phyloP scores from a whole-genome alignment of 129 eudicot species.

The Logfia minima region DNA sequence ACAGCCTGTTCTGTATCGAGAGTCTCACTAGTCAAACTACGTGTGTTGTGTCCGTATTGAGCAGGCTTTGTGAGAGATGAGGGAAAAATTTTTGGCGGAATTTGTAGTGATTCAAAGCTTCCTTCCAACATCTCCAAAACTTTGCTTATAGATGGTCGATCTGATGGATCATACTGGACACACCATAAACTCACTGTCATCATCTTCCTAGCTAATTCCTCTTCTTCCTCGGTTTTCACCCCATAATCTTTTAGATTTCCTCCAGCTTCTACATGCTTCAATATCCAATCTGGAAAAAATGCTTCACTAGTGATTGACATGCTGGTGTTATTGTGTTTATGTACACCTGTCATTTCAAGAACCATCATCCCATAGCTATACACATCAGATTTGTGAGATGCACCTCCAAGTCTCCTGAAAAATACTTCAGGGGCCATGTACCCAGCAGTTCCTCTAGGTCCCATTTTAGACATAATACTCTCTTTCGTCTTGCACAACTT shows the following conservation, averaged over 20 bases:
- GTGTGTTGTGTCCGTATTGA: neutral
- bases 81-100: conserved; percentile 4
- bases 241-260: conserved; percentile 4
- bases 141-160: conserved; percentile 4
- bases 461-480: conserved; percentile 33
- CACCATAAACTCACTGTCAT: conserved; percentile 60
- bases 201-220: conserved; percentile 46
- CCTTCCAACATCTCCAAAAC: conserved; percentile 17
- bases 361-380: conserved; percentile 55
- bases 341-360: conserved; percentile 39
- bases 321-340: neutral
- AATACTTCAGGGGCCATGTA: conserved; percentile 43
- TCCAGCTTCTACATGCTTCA: conserved; percentile 34
- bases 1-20: neutral
- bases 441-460: conserved; percentile 39
- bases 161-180: conserved; percentile 44
- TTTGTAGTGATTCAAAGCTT: neutral
- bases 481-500: conserved; percentile 37
- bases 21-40: neutral
- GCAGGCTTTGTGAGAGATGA: neutral
- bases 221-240: conserved; percentile 31
- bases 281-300: conserved; percentile 55
- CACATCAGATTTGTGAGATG: conserved; percentile 59
- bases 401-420: conserved; percentile 32
- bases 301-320: conserved; percentile 16